Evolutionary conservation across 2,329 filamentous ascomycete genomes (phyloP).

Genomic region (Botryotinia globosa): DNA sequence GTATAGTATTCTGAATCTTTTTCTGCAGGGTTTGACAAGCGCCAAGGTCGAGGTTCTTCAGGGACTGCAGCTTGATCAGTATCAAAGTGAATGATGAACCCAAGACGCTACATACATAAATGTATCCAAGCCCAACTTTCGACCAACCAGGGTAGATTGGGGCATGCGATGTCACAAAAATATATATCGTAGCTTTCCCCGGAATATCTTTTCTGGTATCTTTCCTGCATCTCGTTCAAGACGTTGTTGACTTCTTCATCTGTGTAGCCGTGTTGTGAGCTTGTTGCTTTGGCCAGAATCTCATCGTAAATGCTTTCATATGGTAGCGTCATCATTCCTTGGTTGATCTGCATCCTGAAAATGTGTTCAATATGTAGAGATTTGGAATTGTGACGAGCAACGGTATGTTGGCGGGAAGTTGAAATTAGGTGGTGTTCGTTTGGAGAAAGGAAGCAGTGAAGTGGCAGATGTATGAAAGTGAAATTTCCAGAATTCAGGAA

Average conservation of each 20-base stretch:
- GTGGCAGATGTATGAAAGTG: not conserved
- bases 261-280: not conserved
- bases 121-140: not conserved
- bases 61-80: not conserved
- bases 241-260: not conserved
- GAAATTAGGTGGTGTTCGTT: not conserved
- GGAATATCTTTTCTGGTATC: not conserved
- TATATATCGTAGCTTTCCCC: not conserved
- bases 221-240: not conserved
- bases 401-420: not conserved
- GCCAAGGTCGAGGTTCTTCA: not conserved
- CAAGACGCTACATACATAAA: not conserved
- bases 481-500: not conserved
- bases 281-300: slow-evolving; percentile 3
- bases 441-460: not conserved
- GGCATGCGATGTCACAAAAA: not conserved
- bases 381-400: not conserved
- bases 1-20: not conserved
- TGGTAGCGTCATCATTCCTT: not conserved
- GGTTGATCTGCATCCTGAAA: not conserved
- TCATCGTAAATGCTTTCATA: not conserved
- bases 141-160: not conserved
- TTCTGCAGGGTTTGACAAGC: not conserved
- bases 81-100: not conserved
- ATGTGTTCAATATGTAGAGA: not conserved